These are phyloP conservation scores for Hymenoscyphus repandus DNA, from an alignment of 2,329 filamentous ascomycete species.

Conservation along the genomic window DNA sequence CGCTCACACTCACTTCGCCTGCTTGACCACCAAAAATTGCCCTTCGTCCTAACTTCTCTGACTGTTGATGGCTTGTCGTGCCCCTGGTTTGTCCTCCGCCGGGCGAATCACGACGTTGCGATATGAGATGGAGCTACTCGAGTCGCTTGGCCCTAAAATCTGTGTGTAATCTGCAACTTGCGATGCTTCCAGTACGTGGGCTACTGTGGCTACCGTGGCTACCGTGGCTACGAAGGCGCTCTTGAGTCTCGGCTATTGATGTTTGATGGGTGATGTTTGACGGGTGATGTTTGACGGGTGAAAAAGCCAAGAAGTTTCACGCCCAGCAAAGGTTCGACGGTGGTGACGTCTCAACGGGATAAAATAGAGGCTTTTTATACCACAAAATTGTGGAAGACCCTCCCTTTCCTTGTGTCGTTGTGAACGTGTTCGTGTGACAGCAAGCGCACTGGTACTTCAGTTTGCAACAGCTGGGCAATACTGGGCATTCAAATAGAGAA, in stretches of 20 bases:
- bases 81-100: too few relatives aligned
- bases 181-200: not conserved
- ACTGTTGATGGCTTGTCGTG: not conserved
- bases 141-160: not conserved
- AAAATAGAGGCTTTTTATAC: too few relatives aligned
- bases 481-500: slow-evolving; percentile 1
- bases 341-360: too few relatives aligned
- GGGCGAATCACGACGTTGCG: slow-evolving; percentile 1
- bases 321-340: not conserved
- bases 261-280: not conserved
- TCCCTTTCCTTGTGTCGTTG: too few relatives aligned
- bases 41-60: too few relatives aligned
- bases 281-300: not conserved
- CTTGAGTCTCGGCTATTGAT: not conserved
- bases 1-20: not conserved
- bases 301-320: not conserved
- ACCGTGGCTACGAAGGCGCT: not conserved
- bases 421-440: too few relatives aligned
- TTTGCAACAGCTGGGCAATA: slow-evolving; percentile 1
- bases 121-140: not conserved
- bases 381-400: too few relatives aligned
- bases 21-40: not conserved
- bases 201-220: too few relatives aligned
- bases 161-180: not conserved
- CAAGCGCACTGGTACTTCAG: too few relatives aligned